These are phyloP conservation scores for Flaveria bidentis DNA, from an alignment of 129 eudicot genomes.

Conservation along the genomic window DNA sequence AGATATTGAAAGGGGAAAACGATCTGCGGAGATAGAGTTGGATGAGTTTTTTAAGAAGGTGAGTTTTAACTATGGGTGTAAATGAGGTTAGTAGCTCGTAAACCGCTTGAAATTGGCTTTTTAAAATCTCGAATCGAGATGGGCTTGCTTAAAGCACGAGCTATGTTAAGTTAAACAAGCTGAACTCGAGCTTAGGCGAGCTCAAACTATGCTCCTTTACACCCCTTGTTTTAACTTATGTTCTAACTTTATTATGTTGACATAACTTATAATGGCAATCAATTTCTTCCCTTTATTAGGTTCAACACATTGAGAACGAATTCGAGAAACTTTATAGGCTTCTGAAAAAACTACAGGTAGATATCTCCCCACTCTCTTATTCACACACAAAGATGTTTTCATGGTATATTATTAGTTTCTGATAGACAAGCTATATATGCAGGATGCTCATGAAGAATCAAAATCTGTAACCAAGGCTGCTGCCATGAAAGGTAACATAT, in stretches of 20 bases:
- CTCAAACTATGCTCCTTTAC: not conserved
- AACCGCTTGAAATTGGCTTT: not conserved
- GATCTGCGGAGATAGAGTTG: slow-evolving; percentile 33
- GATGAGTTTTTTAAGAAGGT: slow-evolving; percentile 36
- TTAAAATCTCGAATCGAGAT: not conserved
- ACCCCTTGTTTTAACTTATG: not conserved
- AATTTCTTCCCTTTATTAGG: slow-evolving; percentile 41
- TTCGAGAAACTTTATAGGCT: slow-evolving; percentile 64
- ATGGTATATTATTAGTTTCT: not conserved
- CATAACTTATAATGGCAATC: not conserved
- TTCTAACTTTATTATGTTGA: not conserved
- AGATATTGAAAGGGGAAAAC: slow-evolving; percentile 40
- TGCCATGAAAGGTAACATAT: slow-evolving; percentile 78
- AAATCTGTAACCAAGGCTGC: slow-evolving; percentile 79
- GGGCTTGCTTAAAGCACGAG: too few species aligned
- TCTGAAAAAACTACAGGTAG: slow-evolving; percentile 84
- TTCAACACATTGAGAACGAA: slow-evolving; percentile 71
- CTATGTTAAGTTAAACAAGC: too few species aligned
- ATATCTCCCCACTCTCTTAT: slow-evolving; percentile 29
- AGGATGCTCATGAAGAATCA: slow-evolving; percentile 95
- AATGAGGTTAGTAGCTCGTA: not conserved
- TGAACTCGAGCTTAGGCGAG: too few species aligned
- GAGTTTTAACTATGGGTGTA: not conserved
- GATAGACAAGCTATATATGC: slow-evolving; percentile 8
- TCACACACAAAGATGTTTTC: not conserved